Evolutionary conservation across 2,329 filamentous ascomycete species (phyloP), one percentile per base, ranked within the genome.

Genomic region (Madurella fahalii): DNA sequence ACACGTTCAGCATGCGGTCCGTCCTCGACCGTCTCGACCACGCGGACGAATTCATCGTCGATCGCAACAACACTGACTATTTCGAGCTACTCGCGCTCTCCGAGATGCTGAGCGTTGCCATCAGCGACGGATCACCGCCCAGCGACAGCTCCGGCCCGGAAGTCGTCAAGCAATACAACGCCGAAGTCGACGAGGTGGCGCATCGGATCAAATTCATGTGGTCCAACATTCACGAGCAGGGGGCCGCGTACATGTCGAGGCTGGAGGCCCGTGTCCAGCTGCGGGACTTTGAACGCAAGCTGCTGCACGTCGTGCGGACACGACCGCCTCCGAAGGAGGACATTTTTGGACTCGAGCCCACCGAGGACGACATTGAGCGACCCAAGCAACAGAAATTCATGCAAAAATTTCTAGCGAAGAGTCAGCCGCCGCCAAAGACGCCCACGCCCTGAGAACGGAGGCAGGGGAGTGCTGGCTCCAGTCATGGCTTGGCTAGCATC

Each of bases 261-360:
- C 87, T 89, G 31, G 84, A 95, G 65, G 84, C 88, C 12, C 96
- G 95, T 70, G 84, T 84, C 51, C 78, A 80, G 11, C 76, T 95
- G 40, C 87, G 95, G 63, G 79, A 84, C 54, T 73, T 96, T n/a
- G 80, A 85, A 55, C 84, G 88, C 64, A 82, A 92, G 52, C 75
- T 96, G 13, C 72, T 84, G 45, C 84, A 87, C 66, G 80, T 82
- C 2, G 85, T 93, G 46, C 79, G 90, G 47, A 88, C 87, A 11
- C 81, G 79, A 61, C 77, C 75, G 44, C 78, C 74, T 47, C 75
- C 75, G 11, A 82, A 78, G 64, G 75, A 74, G 55, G 78, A 73
- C 60, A 75, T 82, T 4, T 82, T 79, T 60, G 76, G 77, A 30
- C 20, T 71, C 8, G 37, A 53, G 25, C 4, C 63, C 57, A 4